These are phyloP conservation scores for Helenozyma rhizophorensis DNA, from an alignment of 805 yeast genomes.

Conservation along the genomic window DNA sequence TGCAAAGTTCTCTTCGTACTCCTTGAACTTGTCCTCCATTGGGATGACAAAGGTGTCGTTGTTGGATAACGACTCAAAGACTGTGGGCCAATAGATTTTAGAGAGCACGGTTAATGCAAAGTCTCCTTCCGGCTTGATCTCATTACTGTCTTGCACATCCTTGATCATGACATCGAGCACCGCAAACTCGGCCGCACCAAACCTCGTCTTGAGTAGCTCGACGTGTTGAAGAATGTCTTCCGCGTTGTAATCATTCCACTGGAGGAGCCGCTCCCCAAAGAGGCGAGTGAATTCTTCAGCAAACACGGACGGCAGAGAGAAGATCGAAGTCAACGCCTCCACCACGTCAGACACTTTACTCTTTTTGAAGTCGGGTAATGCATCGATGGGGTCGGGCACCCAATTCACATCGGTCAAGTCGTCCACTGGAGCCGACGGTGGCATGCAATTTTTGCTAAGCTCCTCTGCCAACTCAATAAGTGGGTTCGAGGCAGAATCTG, in stretches of 20 bases:
- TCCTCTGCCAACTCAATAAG: slow-evolving; percentile 54
- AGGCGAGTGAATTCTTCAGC: slow-evolving; percentile 59
- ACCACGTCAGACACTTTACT: slow-evolving; percentile 61
- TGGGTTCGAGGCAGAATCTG: slow-evolving; percentile 32
- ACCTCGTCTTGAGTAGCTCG: slow-evolving; percentile 54
- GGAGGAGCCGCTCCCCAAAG: slow-evolving; percentile 55
- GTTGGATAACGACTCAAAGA: slow-evolving; percentile 26
- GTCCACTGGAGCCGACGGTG: slow-evolving; percentile 20
- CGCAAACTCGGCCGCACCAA: slow-evolving; percentile 63
- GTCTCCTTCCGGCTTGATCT: slow-evolving; percentile 3
- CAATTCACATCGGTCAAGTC: slow-evolving; percentile 52
- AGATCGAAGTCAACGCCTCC: slow-evolving; percentile 66
- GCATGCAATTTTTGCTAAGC: slow-evolving; percentile 29
- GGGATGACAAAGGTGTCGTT: slow-evolving; percentile 50
- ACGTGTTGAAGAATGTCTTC: slow-evolving; percentile 39
- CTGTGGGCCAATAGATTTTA: slow-evolving; percentile 74
- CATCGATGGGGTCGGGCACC: slow-evolving; percentile 87
- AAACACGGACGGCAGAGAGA: slow-evolving; percentile 64
- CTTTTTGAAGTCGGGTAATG: slow-evolving; percentile 76
- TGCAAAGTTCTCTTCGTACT: slow-evolving; percentile 42
- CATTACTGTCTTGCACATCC: slow-evolving; percentile 62
- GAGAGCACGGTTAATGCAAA: slow-evolving; percentile 66
- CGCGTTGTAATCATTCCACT: slow-evolving; percentile 36
- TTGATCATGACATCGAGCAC: slow-evolving; percentile 80
- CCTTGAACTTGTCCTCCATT: slow-evolving; percentile 38